Percentiles rank a stretch among this genome's conserved stretches.
phyloP scores from a whole-genome alignment of 1,139 yeast species.

The Sugiyamaella novakii region DNA sequence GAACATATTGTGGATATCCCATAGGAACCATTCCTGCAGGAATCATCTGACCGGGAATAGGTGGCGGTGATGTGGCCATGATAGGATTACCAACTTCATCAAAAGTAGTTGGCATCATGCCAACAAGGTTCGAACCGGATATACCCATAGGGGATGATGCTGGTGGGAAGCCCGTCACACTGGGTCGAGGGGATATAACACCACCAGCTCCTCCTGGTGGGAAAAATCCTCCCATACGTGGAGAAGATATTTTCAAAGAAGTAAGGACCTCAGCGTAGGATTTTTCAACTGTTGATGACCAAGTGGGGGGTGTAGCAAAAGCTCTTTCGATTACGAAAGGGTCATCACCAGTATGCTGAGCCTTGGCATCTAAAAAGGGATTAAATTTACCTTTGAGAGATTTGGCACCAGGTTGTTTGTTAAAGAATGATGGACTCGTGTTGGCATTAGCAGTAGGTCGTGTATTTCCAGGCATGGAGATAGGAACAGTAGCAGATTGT shows the following conservation, averaged over 20 bases:
- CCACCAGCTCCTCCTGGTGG: slow-evolving; percentile 12
- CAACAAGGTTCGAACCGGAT: slow-evolving; percentile 28
- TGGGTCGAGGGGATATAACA: slow-evolving; percentile 25
- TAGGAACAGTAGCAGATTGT: slow-evolving; percentile 20
- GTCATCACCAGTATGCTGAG: slow-evolving; percentile 42
- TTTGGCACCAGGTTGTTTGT: slow-evolving; percentile 52
- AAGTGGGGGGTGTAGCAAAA: slow-evolving; percentile 76
- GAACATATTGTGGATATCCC: slow-evolving; percentile 32
- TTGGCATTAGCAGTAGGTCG: slow-evolving; percentile 8
- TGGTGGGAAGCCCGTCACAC: slow-evolving; percentile 25
- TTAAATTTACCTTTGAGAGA: slow-evolving; percentile 54
- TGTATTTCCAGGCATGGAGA: not conserved
- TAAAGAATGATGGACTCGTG: slow-evolving; percentile 44
- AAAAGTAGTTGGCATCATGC: slow-evolving; percentile 31
- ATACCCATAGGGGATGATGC: slow-evolving; percentile 25
- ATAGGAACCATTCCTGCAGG: slow-evolving; percentile 33
- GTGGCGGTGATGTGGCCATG: slow-evolving; percentile 34
- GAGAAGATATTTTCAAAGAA: slow-evolving; percentile 13
- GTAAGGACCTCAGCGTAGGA: slow-evolving; percentile 32
- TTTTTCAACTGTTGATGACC: slow-evolving; percentile 48
- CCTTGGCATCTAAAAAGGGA: slow-evolving; percentile 50
- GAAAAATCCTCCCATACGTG: slow-evolving; percentile 13
- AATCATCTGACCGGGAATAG: slow-evolving; percentile 32
- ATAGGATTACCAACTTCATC: slow-evolving; percentile 35
- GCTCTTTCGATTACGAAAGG: slow-evolving; percentile 59